Evolutionary conservation across 441 rosid species (phyloP).

Genomic region (Isatis lusitanica): DNA sequence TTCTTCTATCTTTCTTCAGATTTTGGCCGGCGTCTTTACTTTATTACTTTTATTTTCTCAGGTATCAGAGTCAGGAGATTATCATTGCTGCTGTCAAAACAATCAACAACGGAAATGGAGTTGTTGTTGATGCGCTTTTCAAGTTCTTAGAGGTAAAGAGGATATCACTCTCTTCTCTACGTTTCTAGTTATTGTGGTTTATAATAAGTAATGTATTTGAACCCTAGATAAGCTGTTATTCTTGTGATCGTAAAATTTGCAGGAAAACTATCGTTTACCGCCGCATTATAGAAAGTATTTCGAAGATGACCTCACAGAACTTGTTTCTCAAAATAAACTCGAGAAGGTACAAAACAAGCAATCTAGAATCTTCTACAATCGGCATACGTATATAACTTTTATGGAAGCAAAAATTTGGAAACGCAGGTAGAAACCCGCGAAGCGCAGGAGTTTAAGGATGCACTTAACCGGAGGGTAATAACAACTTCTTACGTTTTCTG

Average conservation of each 20-base stretch:
- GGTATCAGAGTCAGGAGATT: slow-evolving; percentile 36
- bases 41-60: not conserved
- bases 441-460: slow-evolving; percentile 28
- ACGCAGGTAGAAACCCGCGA: slow-evolving; percentile 48
- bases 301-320: slow-evolving; percentile 48
- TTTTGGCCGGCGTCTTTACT: no score
- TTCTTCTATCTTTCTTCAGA: no score
- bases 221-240: not conserved
- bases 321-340: slow-evolving; percentile 53
- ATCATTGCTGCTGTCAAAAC: slow-evolving; percentile 53
- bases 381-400: not conserved
- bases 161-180: not conserved
- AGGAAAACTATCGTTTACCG: slow-evolving; percentile 44
- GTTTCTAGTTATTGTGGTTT: not conserved
- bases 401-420: not conserved
- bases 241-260: slow-evolving; percentile 30
- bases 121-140: slow-evolving; percentile 43
- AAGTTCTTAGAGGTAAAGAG: slow-evolving; percentile 48
- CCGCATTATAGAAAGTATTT: slow-evolving; percentile 50
- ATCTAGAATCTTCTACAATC: not conserved
- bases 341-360: slow-evolving; percentile 41
- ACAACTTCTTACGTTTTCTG: not conserved
- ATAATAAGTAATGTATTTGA: no score
- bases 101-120: slow-evolving; percentile 45
- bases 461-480: slow-evolving; percentile 20